These are phyloP conservation scores for Tetrahymena borealis DNA, from an alignment of 73 alveolate genomes.

Conservation along the genomic window DNA sequence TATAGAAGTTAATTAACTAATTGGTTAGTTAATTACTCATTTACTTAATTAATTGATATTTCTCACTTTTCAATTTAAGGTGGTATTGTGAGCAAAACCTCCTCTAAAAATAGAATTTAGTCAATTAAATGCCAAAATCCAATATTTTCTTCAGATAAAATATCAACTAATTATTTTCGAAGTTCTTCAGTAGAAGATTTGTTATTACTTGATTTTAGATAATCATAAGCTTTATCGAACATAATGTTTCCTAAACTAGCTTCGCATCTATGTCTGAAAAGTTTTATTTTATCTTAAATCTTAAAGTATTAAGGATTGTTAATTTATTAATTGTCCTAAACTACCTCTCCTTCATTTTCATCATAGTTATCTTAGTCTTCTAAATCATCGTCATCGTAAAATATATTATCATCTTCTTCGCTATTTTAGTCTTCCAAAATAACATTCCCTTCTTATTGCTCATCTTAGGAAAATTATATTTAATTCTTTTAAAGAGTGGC, in stretches of 20 bases:
- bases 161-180: conserved; percentile 13
- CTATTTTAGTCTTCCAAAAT: neutral
- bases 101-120: conserved; percentile 41
- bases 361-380: conserved; percentile 19
- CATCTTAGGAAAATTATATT: neutral
- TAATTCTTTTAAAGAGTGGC: conserved; percentile 11
- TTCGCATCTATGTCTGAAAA: conserved; percentile 46
- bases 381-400: conserved; percentile 13
- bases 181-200: neutral
- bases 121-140: conserved; percentile 52
- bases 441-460: conserved; percentile 16
- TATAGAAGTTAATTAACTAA: no score
- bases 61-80: neutral
- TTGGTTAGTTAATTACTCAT: no score
- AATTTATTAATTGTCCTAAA: neutral
- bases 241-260: conserved; percentile 43
- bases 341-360: conserved; percentile 17
- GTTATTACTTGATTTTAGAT: conserved; percentile 11
- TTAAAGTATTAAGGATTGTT: conserved; percentile 4
- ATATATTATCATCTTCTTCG: conserved; percentile 16
- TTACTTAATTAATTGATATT: neutral
- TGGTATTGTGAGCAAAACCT: neutral
- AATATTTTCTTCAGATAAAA: conserved; percentile 43
- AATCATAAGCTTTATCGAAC: conserved; percentile 4
- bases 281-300: conserved; percentile 35